Evolutionary conservation across 2,329 filamentous ascomycete species (phyloP), one percentile per base, ranked within the genome.

Genomic region (Colletotrichum somersetense): DNA sequence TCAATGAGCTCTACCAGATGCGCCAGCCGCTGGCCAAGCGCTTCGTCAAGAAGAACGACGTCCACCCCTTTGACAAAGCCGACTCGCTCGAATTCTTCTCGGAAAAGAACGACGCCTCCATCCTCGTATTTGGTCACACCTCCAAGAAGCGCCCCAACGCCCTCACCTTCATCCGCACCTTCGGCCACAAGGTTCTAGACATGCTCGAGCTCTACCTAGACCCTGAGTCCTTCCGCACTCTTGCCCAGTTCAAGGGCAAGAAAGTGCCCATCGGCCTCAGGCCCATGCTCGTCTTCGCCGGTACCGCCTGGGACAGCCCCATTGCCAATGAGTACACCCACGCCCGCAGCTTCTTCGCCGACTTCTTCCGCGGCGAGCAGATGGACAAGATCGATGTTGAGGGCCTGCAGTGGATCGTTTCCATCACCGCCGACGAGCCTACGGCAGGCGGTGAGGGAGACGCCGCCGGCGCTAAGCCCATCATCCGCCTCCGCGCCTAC

Each of bases 121-220:
- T 98, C 59, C 88, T 98, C 75, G 88, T 96, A 75, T 97, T 97
- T 78, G 95, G 92, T 64, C 91, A 89, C 81, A 92, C 92, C 82
- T 94, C 89, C 82, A 99, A 98, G 88, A 99, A 98, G 88, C 89
- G 96, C n/a, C 95, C 95, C 6, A 95, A 99, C 83, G 92, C 91
- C 74, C 81, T 99, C 77, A 98, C 95, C 0, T 83, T 98, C 57
- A 87, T 92, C 52, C 91, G 96, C 74, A 93, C 93, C 55, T 98
- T 97, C 81, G 89, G 91, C 77, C 90, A 93, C 85, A 95, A 96
- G 83, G 87, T 97, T 20, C 88, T 98, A 75, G 97, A 99, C 82
- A 97, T 99, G 94, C 86, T 97, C 66, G 96, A 99, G 87, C 84
- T 98, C 77, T 87, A 94, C 80, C 89, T 99, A 71, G 91, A 98